phyloP scores from a whole-genome alignment of 1,284 basidiomycete genomes.

The Puccinia hordei region DNA sequence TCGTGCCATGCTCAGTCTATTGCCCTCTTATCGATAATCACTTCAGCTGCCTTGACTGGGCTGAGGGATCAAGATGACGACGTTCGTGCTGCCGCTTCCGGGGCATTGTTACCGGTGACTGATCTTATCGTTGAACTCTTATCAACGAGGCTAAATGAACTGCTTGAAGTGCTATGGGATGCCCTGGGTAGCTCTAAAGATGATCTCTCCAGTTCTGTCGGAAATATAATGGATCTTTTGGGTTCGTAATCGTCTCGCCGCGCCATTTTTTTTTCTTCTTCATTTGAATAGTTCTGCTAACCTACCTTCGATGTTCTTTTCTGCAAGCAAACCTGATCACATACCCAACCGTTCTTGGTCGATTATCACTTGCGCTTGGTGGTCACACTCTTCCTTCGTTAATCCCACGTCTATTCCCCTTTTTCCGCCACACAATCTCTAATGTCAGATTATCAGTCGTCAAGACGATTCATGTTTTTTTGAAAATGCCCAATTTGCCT shows the following conservation, averaged over 20 bases:
- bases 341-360: constrained; percentile 75
- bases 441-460: constrained; percentile 91
- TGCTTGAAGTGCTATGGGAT: constrained; percentile 84
- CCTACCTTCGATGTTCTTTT: constrained; percentile 33
- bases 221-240: constrained; percentile 93
- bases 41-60: constrained; percentile 61
- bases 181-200: constrained; percentile 92
- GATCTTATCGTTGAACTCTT: constrained; percentile 75
- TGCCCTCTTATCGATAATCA: constrained; percentile 14
- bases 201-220: constrained; percentile 93
- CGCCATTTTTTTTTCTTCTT: no score
- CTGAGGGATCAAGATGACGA: constrained; percentile 92
- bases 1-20: background rate
- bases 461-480: constrained; percentile 82
- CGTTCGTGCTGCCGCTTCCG: constrained; percentile 91
- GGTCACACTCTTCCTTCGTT: constrained; percentile 75
- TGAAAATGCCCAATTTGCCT: constrained; percentile 73
- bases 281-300: constrained; percentile 17
- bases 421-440: constrained; percentile 95
- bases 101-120: constrained; percentile 83
- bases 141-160: constrained; percentile 65
- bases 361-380: constrained; percentile 67
- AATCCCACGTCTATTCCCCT: constrained; percentile 87
- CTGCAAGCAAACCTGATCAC: constrained; percentile 74
- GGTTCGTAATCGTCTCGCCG: constrained; percentile 64